Conservation (phyloP, 169 alveolate species). For the Eimeria mitis region DNA sequence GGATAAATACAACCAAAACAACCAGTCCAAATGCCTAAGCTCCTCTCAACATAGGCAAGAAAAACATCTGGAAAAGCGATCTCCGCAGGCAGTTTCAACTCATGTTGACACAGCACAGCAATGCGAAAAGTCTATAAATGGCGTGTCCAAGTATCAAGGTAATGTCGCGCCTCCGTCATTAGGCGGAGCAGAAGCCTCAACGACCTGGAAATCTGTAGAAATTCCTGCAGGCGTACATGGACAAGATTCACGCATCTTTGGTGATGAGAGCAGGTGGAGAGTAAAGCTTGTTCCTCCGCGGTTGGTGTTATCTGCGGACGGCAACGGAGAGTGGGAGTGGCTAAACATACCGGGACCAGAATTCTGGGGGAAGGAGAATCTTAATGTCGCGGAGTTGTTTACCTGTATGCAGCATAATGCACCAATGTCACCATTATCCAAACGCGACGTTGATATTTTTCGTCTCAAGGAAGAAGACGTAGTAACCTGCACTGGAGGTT, state of each 20-base stretch:
- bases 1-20: neutral
- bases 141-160: neutral
- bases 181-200: neutral
- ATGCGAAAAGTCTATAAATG: neutral
- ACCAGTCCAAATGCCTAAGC: neutral
- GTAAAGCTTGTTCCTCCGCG: conserved; percentile 21
- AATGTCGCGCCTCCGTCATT: neutral
- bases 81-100: neutral
- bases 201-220: neutral
- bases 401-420: conserved; percentile 43
- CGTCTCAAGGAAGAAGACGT: conserved; percentile 38
- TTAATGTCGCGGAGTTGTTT: conserved; percentile 20
- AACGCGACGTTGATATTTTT: conserved; percentile 44
- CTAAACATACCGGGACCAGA: conserved; percentile 37
- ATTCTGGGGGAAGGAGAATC: conserved; percentile 50
- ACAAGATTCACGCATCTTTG: neutral
- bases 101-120: neutral
- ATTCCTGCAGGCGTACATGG: neutral
- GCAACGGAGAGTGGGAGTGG: conserved; percentile 48
- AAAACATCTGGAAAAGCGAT: neutral
- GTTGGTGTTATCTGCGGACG: neutral
- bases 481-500: conserved; percentile 53
- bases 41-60: neutral
- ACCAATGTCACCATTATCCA: conserved; percentile 11
- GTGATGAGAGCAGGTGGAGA: neutral